Conservation (phyloP, 495 filamentous ascomycete genomes). For the Aspergillus steynii region DNA sequence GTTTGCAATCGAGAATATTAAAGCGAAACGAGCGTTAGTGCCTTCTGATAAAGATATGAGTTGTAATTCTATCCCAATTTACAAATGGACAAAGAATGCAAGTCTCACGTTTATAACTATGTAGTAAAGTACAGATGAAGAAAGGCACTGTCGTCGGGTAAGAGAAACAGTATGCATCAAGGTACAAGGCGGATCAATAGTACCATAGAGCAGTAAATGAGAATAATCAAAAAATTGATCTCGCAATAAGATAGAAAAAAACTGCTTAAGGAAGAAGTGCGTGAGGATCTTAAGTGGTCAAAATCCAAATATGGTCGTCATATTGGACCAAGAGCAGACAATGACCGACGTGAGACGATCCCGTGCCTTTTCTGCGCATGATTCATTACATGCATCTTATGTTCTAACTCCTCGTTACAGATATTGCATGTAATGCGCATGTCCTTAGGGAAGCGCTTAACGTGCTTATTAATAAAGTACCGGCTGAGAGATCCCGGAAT, state of each 20-base stretch:
- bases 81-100: no score
- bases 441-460: conserved; percentile 25
- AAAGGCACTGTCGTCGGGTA: no score
- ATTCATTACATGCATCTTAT: conserved; percentile 23
- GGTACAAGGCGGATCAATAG: neutral
- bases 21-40: no score
- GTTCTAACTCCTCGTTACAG: conserved; percentile 22
- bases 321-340: conserved; percentile 7
- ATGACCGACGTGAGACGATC: conserved; percentile 9
- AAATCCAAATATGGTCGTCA: neutral
- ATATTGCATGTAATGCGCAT: conserved; percentile 25
- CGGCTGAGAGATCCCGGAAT: conserved; percentile 23
- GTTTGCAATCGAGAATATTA: no score
- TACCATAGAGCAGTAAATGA: neutral
- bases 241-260: neutral
- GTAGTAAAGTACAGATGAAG: no score
- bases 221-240: neutral
- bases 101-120: no score
- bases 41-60: no score
- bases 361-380: conserved; percentile 27
- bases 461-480: conserved; percentile 28
- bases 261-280: neutral
- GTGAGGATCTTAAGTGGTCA: neutral
- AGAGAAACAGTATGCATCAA: no score
- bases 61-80: no score